A percentile compares a stretch with the other conserved stretches of the same genome.
Conservation (phyloP, 371 early-diverging fungal species). For the Mucor indicus region DNA sequence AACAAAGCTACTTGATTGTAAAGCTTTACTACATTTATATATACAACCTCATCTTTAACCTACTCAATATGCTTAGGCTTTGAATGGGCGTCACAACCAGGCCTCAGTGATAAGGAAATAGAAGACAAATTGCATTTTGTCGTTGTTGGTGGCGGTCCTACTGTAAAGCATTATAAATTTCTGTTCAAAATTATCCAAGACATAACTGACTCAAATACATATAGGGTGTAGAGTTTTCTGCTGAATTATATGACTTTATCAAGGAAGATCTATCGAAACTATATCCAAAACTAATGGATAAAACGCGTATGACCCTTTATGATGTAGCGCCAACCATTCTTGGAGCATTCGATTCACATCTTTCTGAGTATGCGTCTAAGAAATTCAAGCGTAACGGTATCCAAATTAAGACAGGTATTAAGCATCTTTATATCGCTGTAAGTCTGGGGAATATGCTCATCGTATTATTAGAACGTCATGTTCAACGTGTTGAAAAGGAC, state of each 20-base stretch:
- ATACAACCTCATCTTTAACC: too few species aligned
- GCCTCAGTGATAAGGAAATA: conserved; percentile 58
- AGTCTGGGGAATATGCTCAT: background rate
- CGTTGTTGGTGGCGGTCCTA: conserved; percentile 82
- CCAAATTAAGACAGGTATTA: conserved; percentile 49
- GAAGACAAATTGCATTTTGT: conserved; percentile 78
- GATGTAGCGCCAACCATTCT: conserved; percentile 75
- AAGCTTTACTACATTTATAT: too few species aligned
- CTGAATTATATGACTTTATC: conserved; percentile 78
- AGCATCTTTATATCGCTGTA: background rate
- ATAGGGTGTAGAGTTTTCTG: conserved; percentile 70
- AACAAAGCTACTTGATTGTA: conserved; percentile 66
- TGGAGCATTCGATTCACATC: conserved; percentile 65
- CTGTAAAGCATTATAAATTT: conserved; percentile 24
- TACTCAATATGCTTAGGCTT: conserved; percentile 47
- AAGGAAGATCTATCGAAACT: conserved; percentile 65
- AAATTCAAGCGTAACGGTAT: conserved; percentile 72
- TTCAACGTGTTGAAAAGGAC: conserved; percentile 50
- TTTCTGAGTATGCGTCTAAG: conserved; percentile 66
- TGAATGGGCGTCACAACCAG: conserved; percentile 76
- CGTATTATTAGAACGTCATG: conserved; percentile 20
- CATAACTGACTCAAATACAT: too few species aligned
- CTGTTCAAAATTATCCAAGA: too few species aligned
- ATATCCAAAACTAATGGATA: conserved; percentile 60
- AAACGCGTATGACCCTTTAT: conserved; percentile 67